These are phyloP conservation scores for Xylaria polymorpha DNA, from an alignment of 2,329 filamentous ascomycete species.

Conservation along the genomic window DNA sequence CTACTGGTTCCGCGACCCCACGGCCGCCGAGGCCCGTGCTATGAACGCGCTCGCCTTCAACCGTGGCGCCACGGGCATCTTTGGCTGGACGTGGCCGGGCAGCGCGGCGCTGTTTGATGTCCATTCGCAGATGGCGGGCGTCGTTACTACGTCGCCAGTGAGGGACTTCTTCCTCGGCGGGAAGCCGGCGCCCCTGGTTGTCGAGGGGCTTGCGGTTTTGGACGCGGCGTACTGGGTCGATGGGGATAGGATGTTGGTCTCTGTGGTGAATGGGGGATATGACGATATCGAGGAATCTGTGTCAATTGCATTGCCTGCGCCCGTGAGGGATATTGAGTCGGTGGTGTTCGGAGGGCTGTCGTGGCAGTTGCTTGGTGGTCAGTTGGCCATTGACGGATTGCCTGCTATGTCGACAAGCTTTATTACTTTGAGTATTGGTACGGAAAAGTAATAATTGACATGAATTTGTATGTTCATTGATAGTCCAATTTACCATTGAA, in stretches of 20 bases:
- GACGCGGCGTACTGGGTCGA: slow-evolving; percentile 54
- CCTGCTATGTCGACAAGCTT: slow-evolving; percentile 52
- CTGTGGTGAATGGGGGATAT: slow-evolving; percentile 52
- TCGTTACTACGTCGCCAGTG: slow-evolving; percentile 53
- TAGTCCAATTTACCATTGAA: neutral
- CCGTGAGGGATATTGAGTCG: slow-evolving; percentile 36
- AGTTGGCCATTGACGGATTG: slow-evolving; percentile 45
- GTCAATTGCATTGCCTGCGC: slow-evolving; percentile 38
- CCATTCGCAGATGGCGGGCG: slow-evolving; percentile 55
- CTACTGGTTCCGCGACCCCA: slow-evolving; percentile 62
- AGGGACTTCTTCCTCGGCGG: slow-evolving; percentile 55
- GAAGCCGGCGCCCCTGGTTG: slow-evolving; percentile 37
- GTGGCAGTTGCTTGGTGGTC: slow-evolving; percentile 42
- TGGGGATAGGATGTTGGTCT: slow-evolving; percentile 50
- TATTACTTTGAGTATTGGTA: slow-evolving; percentile 47
- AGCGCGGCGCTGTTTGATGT: slow-evolving; percentile 52
- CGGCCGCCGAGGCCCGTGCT: slow-evolving; percentile 55
- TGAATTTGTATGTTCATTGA: neutral
- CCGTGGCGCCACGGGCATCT: slow-evolving; percentile 57
- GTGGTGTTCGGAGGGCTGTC: slow-evolving; percentile 45
- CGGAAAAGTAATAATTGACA: neutral
- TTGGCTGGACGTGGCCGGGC: slow-evolving; percentile 60
- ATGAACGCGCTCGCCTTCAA: slow-evolving; percentile 61
- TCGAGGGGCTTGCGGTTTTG: slow-evolving; percentile 41
- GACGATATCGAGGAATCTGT: slow-evolving; percentile 37